phyloP scores from a whole-genome alignment of 2,329 filamentous ascomycete species.

The Rhynchosporium graminicola region DNA sequence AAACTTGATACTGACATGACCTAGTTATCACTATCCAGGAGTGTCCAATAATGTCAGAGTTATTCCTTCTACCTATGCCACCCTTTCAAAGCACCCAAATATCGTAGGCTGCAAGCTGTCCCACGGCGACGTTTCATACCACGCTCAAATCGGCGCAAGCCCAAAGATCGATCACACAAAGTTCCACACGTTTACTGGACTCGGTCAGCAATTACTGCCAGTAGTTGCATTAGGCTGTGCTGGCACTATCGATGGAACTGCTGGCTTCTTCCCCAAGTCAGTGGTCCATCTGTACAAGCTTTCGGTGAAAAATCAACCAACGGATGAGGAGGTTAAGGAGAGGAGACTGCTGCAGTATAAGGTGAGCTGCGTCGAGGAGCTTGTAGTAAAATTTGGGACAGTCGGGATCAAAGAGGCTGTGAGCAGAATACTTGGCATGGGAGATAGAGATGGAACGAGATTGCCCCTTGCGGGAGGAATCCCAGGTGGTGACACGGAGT shows the following conservation, averaged over 20 bases:
- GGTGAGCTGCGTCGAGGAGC: slow-evolving; percentile 61
- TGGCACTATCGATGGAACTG: slow-evolving; percentile 67
- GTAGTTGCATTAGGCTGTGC: slow-evolving; percentile 63
- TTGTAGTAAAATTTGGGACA: slow-evolving; percentile 60
- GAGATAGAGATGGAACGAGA: slow-evolving; percentile 59
- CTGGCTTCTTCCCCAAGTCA: slow-evolving; percentile 64
- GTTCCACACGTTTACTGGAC: slow-evolving; percentile 64
- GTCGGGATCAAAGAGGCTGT: slow-evolving; percentile 67
- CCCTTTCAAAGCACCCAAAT: slow-evolving; percentile 61
- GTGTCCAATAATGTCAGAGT: slow-evolving; percentile 67
- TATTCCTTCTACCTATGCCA: slow-evolving; percentile 56
- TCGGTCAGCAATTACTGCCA: slow-evolving; percentile 66
- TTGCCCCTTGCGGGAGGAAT: slow-evolving; percentile 60
- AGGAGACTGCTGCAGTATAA: slow-evolving; percentile 59
- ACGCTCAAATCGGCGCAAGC: slow-evolving; percentile 60
- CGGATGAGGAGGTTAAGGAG: slow-evolving; percentile 49
- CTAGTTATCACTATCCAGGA: slow-evolving; percentile 58
- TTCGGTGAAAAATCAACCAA: slow-evolving; percentile 41
- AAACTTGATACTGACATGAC: not conserved
- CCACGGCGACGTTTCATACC: slow-evolving; percentile 66
- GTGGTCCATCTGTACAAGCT: slow-evolving; percentile 59
- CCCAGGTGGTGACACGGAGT: slow-evolving; percentile 52
- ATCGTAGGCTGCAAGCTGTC: slow-evolving; percentile 71
- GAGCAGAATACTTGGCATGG: slow-evolving; percentile 58
- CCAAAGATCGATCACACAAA: slow-evolving; percentile 58